Conservation (phyloP, 768 basidiomycete genomes). For the Macrolepiota dolichaula region DNA sequence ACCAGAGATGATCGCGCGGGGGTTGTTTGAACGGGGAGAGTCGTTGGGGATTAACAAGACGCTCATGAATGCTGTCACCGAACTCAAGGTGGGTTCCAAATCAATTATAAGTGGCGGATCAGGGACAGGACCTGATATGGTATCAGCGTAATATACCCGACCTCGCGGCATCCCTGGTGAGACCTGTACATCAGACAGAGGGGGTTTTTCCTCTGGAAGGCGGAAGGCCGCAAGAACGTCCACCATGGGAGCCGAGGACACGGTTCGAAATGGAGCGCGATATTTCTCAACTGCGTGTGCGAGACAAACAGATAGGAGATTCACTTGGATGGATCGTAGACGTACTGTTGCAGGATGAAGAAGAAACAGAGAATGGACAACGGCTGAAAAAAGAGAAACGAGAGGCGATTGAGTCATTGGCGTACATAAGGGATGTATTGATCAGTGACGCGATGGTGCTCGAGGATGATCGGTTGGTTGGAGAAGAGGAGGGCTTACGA, state of each 20-base stretch:
- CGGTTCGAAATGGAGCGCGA: slow-evolving; percentile 73
- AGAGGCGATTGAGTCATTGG: slow-evolving; percentile 73
- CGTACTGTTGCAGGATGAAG: slow-evolving; percentile 56
- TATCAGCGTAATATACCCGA: slow-evolving; percentile 83
- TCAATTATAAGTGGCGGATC: neutral
- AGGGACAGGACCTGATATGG: slow-evolving; percentile 10
- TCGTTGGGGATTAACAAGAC: slow-evolving; percentile 84
- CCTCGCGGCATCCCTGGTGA: slow-evolving; percentile 63
- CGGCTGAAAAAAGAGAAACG: slow-evolving; percentile 40
- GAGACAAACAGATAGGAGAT: slow-evolving; percentile 64
- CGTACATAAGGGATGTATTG: slow-evolving; percentile 76
- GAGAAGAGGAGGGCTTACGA: slow-evolving; percentile 45
- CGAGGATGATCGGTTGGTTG: slow-evolving; percentile 65
- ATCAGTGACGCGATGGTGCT: slow-evolving; percentile 48
- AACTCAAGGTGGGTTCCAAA: slow-evolving; percentile 55
- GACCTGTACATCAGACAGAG: slow-evolving; percentile 45
- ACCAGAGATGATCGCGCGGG: slow-evolving; percentile 70
- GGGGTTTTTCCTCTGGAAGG: slow-evolving; percentile 61
- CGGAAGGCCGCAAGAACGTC: slow-evolving; percentile 57
- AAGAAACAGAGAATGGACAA: slow-evolving; percentile 35
- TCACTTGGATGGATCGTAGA: slow-evolving; percentile 76
- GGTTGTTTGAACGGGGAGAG: slow-evolving; percentile 72
- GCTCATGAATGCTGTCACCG: slow-evolving; percentile 75
- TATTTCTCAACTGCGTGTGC: slow-evolving; percentile 44
- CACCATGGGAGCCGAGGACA: slow-evolving; percentile 66